Conservation (phyloP, 1,139 yeast species). For the Saccharomyces hybrid region DNA sequence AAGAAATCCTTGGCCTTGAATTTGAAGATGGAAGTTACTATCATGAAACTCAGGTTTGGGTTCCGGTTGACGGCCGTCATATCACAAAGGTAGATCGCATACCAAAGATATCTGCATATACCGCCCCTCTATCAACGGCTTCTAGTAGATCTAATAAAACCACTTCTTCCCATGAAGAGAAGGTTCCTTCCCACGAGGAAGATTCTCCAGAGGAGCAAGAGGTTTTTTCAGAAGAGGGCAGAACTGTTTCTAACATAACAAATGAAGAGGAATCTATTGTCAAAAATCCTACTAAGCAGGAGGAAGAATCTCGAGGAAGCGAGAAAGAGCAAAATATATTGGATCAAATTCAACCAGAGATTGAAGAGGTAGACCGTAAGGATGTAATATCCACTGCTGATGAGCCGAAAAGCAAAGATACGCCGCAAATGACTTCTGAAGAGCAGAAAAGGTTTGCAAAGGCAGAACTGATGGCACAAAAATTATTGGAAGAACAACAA, state of each 20-base stretch:
- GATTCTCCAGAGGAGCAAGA: background rate
- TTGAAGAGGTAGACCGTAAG: background rate
- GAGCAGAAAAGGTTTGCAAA: slow-evolving; percentile 11
- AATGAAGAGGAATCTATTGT: background rate
- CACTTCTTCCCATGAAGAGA: background rate
- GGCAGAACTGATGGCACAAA: slow-evolving; percentile 21
- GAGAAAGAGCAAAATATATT: background rate
- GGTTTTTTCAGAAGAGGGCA: background rate
- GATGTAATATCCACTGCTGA: background rate
- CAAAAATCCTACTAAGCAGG: slow-evolving; percentile 1
- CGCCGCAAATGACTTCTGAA: background rate
- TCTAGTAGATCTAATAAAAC: background rate
- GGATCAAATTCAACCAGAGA: background rate
- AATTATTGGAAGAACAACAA: slow-evolving; percentile 21
- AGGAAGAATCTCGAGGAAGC: background rate
- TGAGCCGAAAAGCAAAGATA: background rate
- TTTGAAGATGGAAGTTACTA: slow-evolving; percentile 25
- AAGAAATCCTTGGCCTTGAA: slow-evolving; percentile 21
- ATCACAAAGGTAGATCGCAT: slow-evolving; percentile 3
- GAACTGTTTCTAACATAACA: background rate
- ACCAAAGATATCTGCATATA: background rate
- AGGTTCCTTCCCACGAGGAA: background rate
- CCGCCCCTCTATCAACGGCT: background rate
- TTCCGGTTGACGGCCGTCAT: slow-evolving; percentile 17
- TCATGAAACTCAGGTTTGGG: slow-evolving; percentile 22